Conservation (phyloP, 768 basidiomycete genomes). For the Russula abietina region DNA sequence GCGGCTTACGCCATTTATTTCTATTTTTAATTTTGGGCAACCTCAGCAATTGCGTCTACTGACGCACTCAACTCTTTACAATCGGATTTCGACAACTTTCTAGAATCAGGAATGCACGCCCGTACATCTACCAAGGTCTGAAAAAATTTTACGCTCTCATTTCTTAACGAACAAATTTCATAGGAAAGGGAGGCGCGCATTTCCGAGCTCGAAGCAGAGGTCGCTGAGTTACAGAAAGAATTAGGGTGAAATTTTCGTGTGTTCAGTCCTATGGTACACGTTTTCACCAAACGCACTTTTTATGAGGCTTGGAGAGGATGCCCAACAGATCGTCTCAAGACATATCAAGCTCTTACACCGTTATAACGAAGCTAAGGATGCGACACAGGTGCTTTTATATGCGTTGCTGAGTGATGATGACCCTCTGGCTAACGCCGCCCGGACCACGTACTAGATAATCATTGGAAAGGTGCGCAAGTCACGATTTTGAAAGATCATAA, state of each 20-base stretch:
- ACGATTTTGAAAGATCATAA: not conserved
- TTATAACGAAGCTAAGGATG: slow-evolving; percentile 78
- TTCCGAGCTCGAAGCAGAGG: slow-evolving; percentile 18
- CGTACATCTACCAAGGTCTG: slow-evolving; percentile 18
- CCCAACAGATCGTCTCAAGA: slow-evolving; percentile 50
- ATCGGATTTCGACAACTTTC: no score
- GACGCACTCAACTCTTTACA: no score
- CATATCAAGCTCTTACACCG: slow-evolving; percentile 65
- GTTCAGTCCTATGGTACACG: not conserved
- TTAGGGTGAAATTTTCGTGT: slow-evolving; percentile 4
- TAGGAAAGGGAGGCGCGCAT: slow-evolving; percentile 21
- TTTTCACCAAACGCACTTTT: not conserved
- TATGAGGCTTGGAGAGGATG: slow-evolving; percentile 37
- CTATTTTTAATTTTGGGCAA: no score
- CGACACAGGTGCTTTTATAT: slow-evolving; percentile 50
- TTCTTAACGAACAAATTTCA: not conserved
- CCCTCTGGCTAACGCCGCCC: not conserved
- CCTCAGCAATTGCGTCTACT: no score
- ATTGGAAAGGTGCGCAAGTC: slow-evolving; percentile 56
- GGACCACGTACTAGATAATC: slow-evolving; percentile 49
- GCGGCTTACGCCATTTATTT: no score
- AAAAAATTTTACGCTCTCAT: not conserved
- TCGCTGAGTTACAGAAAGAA: slow-evolving; percentile 15
- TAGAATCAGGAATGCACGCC: slow-evolving; percentile 16
- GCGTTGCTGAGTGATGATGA: not conserved